phyloP scores from a whole-genome alignment of 176 grass and related monocot species.

The Alopecurus myosuroides region DNA sequence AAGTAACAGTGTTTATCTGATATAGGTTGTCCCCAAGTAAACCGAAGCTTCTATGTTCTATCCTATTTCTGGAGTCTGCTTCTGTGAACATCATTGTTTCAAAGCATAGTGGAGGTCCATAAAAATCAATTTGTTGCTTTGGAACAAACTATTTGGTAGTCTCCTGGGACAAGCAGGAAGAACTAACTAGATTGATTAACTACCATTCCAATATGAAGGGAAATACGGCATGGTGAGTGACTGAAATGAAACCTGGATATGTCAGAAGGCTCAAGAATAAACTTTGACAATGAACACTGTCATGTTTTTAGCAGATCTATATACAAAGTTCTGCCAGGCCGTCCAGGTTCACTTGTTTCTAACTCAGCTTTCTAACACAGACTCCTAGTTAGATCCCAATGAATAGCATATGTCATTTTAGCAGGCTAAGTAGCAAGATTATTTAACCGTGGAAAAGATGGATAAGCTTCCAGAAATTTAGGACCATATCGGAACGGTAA shows the following conservation, averaged over 20 bases:
- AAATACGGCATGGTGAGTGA: not conserved
- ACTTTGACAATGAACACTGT: not conserved
- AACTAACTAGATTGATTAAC: not conserved
- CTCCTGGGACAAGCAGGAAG: not conserved
- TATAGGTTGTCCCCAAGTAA: not conserved
- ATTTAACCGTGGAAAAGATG: not conserved
- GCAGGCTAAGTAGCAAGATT: conserved; percentile 4
- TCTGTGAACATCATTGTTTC: not conserved
- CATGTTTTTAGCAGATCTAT: not conserved
- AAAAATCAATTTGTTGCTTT: conserved; percentile 1
- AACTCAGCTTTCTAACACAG: not conserved
- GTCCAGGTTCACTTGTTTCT: not conserved
- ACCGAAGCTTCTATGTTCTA: not conserved
- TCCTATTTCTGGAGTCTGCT: not conserved
- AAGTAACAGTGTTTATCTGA: not conserved
- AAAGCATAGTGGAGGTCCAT: not conserved
- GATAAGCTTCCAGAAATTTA: conserved; percentile 2
- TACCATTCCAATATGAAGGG: conserved; percentile 8
- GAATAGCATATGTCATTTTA: conserved; percentile 1
- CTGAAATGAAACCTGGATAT: not conserved
- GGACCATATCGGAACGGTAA: not conserved
- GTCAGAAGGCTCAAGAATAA: not conserved
- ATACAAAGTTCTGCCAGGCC: not conserved
- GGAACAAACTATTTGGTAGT: conserved; percentile 3
- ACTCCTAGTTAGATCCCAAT: not conserved